Evolutionary conservation across 768 basidiomycete genomes (phyloP).

Genomic region (Coprinopsis sp.): DNA sequence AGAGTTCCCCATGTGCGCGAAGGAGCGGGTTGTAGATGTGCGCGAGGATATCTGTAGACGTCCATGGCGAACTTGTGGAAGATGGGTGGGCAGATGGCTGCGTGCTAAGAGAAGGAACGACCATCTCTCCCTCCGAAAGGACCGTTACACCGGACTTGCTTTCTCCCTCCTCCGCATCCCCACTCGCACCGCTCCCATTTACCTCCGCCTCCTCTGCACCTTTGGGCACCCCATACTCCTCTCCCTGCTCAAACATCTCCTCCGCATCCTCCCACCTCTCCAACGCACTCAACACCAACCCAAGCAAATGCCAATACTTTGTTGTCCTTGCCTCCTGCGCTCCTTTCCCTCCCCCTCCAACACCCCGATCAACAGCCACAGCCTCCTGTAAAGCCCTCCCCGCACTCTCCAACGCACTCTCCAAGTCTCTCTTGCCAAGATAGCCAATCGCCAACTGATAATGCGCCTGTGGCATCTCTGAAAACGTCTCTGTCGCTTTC

Average conservation of each 20-base stretch:
- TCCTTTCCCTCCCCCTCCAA: background rate
- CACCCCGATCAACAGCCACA: background rate
- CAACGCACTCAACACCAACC: slow-evolving; percentile 69
- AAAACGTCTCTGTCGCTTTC: slow-evolving; percentile 40
- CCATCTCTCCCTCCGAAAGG: slow-evolving; percentile 1
- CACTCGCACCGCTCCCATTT: slow-evolving; percentile 17
- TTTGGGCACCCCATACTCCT: too few species aligned
- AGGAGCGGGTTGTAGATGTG: slow-evolving; percentile 14
- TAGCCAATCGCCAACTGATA: slow-evolving; percentile 81
- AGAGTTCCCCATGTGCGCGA: slow-evolving; percentile 25
- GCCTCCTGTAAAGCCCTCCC: slow-evolving; percentile 64
- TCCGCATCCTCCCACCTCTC: slow-evolving; percentile 78
- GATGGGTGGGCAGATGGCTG: background rate
- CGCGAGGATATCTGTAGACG: background rate
- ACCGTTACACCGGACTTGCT: background rate
- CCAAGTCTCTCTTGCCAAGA: slow-evolving; percentile 61
- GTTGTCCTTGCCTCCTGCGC: slow-evolving; percentile 47
- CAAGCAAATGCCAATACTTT: slow-evolving; percentile 89
- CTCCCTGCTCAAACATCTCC: slow-evolving; percentile 75
- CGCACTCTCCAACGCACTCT: slow-evolving; percentile 62
- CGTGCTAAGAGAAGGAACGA: background rate
- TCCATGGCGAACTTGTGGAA: background rate
- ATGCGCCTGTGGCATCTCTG: slow-evolving; percentile 50
- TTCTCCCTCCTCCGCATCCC: slow-evolving; percentile 9
- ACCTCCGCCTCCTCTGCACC: slow-evolving; percentile 34